A percentile compares a stretch with the other conserved stretches of the same genome.
phyloP scores from a whole-genome alignment of 2,329 filamentous ascomycete species.

The Trichophyton simii region DNA sequence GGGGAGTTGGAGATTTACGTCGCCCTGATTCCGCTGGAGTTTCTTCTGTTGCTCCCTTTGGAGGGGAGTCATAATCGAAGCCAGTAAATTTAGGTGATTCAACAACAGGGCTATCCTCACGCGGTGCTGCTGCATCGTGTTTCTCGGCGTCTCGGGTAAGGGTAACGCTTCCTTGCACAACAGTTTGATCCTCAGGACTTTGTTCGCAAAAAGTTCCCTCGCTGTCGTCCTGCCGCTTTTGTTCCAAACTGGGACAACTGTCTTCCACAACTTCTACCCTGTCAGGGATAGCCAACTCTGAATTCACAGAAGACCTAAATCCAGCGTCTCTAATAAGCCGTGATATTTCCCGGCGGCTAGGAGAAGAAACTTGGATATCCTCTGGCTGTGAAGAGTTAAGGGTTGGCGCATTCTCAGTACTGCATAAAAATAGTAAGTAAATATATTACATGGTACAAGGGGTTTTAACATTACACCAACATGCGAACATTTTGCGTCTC shows the following conservation, averaged over 20 bases:
- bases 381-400: constrained; percentile 9
- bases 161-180: not conserved
- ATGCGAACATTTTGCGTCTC: constrained; percentile 24
- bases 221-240: not conserved
- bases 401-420: not conserved
- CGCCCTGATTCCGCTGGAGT: not conserved
- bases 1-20: not conserved
- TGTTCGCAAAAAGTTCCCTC: not conserved
- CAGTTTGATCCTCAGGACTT: not conserved
- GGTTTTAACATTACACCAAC: constrained; percentile 22
- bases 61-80: not conserved
- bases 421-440: not conserved
- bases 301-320: constrained; percentile 36
- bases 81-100: constrained; percentile 1
- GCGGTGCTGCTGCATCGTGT: not conserved
- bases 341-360: constrained; percentile 31
- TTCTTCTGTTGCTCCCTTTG: not conserved
- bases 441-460: not conserved
- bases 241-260: not conserved
- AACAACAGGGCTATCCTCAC: not conserved
- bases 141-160: not conserved
- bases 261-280: not conserved
- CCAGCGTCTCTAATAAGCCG: constrained; percentile 38
- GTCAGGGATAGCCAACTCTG: constrained; percentile 19
- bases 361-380: constrained; percentile 20